These are phyloP conservation scores for Cotoneaster glaucophyllus DNA, from an alignment of 306 rosid genomes.

Conservation along the genomic window DNA sequence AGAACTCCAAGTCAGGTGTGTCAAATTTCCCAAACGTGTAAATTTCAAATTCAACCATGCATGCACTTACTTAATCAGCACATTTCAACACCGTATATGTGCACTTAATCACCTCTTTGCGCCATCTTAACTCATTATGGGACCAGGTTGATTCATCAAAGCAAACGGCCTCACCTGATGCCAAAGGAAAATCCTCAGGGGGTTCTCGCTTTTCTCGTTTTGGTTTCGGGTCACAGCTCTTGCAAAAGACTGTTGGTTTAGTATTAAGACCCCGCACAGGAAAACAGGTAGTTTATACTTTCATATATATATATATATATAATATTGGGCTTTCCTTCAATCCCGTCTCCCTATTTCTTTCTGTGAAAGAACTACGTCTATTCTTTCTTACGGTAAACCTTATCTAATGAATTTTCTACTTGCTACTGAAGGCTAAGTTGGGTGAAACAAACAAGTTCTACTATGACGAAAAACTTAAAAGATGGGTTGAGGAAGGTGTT, in stretches of 20 bases:
- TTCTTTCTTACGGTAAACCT: constrained; percentile 14
- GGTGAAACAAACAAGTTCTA: constrained; percentile 84
- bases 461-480: constrained; percentile 81
- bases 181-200: constrained; percentile 53
- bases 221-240: constrained; percentile 72
- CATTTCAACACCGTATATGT: background rate
- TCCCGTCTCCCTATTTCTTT: background rate
- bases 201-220: constrained; percentile 71
- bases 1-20: constrained; percentile 78
- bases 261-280: constrained; percentile 71
- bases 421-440: constrained; percentile 66
- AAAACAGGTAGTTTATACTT: constrained; percentile 47
- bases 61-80: background rate
- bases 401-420: constrained; percentile 13
- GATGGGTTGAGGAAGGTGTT: constrained; percentile 91
- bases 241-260: constrained; percentile 72
- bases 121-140: constrained; percentile 8
- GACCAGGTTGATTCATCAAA: constrained; percentile 39
- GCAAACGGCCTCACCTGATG: constrained; percentile 39
- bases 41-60: background rate
- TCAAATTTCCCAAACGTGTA: background rate
- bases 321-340: background rate
- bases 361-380: background rate
- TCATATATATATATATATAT: background rate
- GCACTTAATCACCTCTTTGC: background rate